Evolutionary conservation across 352 stramenopile genomes (phyloP).

Genomic region (Blastocystis sp.): DNA sequence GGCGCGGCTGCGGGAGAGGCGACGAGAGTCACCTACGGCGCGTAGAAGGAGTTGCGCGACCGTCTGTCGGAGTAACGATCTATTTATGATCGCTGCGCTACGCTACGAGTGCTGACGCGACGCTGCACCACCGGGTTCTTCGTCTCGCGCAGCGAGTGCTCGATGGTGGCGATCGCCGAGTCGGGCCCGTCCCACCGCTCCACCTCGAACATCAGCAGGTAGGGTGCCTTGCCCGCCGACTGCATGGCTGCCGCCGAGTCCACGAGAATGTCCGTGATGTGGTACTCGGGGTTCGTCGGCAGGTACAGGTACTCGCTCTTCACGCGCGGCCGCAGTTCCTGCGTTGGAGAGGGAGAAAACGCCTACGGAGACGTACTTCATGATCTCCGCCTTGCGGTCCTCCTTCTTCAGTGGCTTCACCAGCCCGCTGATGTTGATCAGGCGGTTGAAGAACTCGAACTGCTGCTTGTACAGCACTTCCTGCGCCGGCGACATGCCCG

Average conservation of each 20-base stretch:
- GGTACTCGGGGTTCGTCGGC: slow-evolving; percentile 57
- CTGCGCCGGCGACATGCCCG: neutral
- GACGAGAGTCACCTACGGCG: too few species aligned
- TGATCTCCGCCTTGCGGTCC: slow-evolving; percentile 16
- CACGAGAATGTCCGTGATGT: slow-evolving; percentile 45
- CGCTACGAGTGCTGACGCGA: neutral
- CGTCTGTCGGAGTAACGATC: neutral
- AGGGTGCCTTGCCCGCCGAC: slow-evolving; percentile 60
- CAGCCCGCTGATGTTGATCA: slow-evolving; percentile 50
- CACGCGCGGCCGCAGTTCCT: neutral
- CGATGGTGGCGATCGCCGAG: neutral
- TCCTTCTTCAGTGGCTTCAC: slow-evolving; percentile 51
- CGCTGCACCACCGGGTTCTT: neutral
- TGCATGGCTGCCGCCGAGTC: slow-evolving; percentile 58
- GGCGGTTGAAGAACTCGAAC: slow-evolving; percentile 41
- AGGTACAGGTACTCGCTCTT: slow-evolving; percentile 56
- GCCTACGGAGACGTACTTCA: neutral
- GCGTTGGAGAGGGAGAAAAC: neutral
- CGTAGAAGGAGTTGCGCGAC: neutral
- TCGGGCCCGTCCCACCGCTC: slow-evolving; percentile 58
- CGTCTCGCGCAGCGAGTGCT: neutral
- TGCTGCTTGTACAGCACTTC: slow-evolving; percentile 16
- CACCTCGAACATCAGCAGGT: slow-evolving; percentile 58
- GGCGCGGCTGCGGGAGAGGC: neutral
- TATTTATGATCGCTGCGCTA: neutral